These are phyloP conservation scores for Haematococcus lacustris DNA, from an alignment of 139 green algal genomes.

Conservation along the genomic window DNA sequence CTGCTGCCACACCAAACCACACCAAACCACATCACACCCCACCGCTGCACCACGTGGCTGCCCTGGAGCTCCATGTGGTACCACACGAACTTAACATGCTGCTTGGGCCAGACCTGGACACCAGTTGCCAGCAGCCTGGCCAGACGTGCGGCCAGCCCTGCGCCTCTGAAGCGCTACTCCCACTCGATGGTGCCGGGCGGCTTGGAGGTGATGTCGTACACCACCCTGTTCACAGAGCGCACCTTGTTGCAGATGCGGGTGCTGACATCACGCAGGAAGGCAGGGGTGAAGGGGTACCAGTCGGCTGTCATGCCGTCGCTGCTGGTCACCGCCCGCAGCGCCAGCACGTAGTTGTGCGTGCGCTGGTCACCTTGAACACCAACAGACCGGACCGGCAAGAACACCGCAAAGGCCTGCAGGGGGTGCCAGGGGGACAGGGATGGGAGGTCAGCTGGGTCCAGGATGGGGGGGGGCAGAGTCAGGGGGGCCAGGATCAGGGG, in stretches of 20 bases:
- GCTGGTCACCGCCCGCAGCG: conserved; percentile 76
- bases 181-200: conserved; percentile 97
- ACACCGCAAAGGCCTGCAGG: conserved; percentile 94
- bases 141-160: no score
- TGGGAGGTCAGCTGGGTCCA: neutral
- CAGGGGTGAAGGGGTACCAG: conserved; percentile 93
- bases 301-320: conserved; percentile 98
- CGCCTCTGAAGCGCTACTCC: no score
- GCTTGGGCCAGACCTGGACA: no score
- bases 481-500: no score
- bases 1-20: no score
- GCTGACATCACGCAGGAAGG: conserved; percentile 84
- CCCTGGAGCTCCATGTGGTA: no score
- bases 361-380: conserved; percentile 91
- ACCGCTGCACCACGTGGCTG: no score
- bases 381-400: conserved; percentile 81
- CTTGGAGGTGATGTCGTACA: conserved; percentile 99
- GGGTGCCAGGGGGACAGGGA: neutral
- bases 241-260: conserved; percentile 93
- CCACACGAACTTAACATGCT: no score
- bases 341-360: conserved; percentile 91
- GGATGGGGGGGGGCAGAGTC: no score
- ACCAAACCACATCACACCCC: no score
- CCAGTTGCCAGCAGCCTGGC: no score
- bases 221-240: conserved; percentile 87